These are phyloP conservation scores for Blastobotrys attinorum DNA, from an alignment of 805 yeast species.

Conservation along the genomic window DNA sequence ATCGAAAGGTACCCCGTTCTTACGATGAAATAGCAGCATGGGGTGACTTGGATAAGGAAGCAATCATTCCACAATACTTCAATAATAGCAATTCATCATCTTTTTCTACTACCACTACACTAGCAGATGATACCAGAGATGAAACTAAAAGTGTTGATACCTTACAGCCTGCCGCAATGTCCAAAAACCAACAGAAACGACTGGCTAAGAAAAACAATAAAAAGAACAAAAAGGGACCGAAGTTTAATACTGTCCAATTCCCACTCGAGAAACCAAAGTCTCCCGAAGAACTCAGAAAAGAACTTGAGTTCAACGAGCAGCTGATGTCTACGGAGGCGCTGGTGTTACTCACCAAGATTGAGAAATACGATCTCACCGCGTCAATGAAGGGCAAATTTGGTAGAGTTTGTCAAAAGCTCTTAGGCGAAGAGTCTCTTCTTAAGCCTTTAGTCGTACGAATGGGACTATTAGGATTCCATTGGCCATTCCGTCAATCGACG, in stretches of 20 bases:
- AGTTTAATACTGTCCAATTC: conserved; percentile 10
- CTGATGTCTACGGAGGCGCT: conserved; percentile 36
- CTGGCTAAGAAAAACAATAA: conserved; percentile 22
- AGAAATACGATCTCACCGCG: conserved; percentile 33
- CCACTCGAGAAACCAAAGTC: conserved; percentile 17
- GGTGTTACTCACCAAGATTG: conserved; percentile 32
- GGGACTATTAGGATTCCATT: conserved; percentile 37
- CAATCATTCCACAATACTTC: conserved; percentile 11
- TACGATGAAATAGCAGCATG: conserved; percentile 27
- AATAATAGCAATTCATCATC: conserved; percentile 1
- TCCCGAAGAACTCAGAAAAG: conserved; percentile 22
- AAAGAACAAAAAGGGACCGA: conserved; percentile 19
- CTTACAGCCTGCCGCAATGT: conserved; percentile 9
- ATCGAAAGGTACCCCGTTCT: conserved; percentile 1
- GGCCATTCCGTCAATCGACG: conserved; percentile 38
- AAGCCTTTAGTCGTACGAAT: conserved; percentile 32
- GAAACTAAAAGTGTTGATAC: conserved; percentile 1
- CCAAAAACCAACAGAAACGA: conserved; percentile 27
- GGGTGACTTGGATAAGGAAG: conserved; percentile 25
- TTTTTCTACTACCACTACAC: background rate
- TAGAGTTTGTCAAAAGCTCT: conserved; percentile 16
- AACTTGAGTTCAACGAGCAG: conserved; percentile 28
- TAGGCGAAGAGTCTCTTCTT: conserved; percentile 29
- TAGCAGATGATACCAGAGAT: background rate
- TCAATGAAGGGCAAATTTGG: conserved; percentile 28